Evolutionary conservation across 495 filamentous ascomycete genomes (phyloP).

Genomic region (Xylaria venustula): DNA sequence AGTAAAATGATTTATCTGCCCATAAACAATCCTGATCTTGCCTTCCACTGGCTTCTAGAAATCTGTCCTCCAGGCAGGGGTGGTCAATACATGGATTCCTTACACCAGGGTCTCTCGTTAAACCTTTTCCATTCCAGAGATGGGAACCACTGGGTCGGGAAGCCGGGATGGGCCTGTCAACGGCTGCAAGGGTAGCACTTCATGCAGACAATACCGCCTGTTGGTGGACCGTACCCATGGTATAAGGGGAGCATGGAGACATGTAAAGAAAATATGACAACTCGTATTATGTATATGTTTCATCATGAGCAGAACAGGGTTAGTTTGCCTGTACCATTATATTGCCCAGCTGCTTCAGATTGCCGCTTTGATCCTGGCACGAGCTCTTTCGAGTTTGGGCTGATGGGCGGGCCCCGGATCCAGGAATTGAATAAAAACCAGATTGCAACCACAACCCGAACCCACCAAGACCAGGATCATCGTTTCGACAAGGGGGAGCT

Average conservation of each 20-base stretch:
- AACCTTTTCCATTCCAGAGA: neutral
- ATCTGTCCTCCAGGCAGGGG: constrained; percentile 10
- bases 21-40: neutral
- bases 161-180: constrained; percentile 13
- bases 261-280: neutral
- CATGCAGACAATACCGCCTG: constrained; percentile 14
- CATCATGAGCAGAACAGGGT: neutral
- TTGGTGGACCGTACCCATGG: constrained; percentile 11
- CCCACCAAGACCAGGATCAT: constrained; percentile 9
- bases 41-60: no score
- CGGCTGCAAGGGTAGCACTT: constrained; percentile 11
- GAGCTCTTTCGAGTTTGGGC: neutral
- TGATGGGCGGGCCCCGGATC: neutral
- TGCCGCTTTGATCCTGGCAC: neutral
- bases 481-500: neutral
- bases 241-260: neutral
- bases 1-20: neutral
- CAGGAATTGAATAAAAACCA: neutral
- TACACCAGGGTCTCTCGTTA: no score
- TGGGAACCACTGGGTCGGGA: constrained; percentile 16
- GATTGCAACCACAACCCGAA: constrained; percentile 6
- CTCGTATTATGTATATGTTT: neutral
- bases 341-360: neutral
- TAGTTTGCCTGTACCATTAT: neutral
- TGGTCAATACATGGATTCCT: neutral